Conservation (phyloP, 2,329 filamentous ascomycete genomes). For the Hirsutella rhossiliensis region DNA sequence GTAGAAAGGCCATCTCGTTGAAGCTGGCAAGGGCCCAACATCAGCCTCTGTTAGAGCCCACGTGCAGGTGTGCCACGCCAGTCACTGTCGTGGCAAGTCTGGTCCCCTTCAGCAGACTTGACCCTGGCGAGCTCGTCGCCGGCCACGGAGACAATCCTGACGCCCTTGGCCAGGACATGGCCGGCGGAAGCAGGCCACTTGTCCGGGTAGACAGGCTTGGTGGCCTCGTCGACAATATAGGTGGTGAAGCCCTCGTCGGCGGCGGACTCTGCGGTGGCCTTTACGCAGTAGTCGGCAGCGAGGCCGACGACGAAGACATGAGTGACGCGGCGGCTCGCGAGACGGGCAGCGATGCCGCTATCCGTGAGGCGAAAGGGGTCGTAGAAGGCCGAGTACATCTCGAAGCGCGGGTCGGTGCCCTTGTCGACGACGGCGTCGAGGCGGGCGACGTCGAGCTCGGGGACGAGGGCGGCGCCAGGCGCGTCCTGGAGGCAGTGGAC, state of each 20-base stretch:
- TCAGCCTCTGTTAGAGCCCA: too few species aligned
- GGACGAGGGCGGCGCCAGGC: slow-evolving; percentile 58
- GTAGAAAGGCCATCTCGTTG: too few species aligned
- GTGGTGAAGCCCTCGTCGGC: slow-evolving; percentile 62
- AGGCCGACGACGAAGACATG: slow-evolving; percentile 80
- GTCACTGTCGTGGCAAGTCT: too few species aligned
- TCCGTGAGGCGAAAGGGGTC: slow-evolving; percentile 60
- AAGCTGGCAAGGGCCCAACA: too few species aligned
- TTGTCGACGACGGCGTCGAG: slow-evolving; percentile 66
- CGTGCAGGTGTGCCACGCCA: too few species aligned
- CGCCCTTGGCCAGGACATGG: slow-evolving; percentile 45
- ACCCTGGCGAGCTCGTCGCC: slow-evolving; percentile 11
- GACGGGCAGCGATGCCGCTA: slow-evolving; percentile 46
- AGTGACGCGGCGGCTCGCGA: slow-evolving; percentile 50
- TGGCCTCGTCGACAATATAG: slow-evolving; percentile 68
- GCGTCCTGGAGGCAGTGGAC: slow-evolving; percentile 75
- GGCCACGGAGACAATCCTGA: slow-evolving; percentile 42
- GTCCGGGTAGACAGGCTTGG: slow-evolving; percentile 54
- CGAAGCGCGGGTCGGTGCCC: slow-evolving; percentile 59
- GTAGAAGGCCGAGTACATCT: slow-evolving; percentile 92
- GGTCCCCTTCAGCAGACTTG: slow-evolving; percentile 3
- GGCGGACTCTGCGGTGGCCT: slow-evolving; percentile 68
- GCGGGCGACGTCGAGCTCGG: slow-evolving; percentile 49
- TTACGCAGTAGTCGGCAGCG: slow-evolving; percentile 84
- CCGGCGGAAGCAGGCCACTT: slow-evolving; percentile 42